These are phyloP conservation scores for Atkinsonella texensis DNA, from an alignment of 2,329 filamentous ascomycete genomes.

Conservation along the genomic window DNA sequence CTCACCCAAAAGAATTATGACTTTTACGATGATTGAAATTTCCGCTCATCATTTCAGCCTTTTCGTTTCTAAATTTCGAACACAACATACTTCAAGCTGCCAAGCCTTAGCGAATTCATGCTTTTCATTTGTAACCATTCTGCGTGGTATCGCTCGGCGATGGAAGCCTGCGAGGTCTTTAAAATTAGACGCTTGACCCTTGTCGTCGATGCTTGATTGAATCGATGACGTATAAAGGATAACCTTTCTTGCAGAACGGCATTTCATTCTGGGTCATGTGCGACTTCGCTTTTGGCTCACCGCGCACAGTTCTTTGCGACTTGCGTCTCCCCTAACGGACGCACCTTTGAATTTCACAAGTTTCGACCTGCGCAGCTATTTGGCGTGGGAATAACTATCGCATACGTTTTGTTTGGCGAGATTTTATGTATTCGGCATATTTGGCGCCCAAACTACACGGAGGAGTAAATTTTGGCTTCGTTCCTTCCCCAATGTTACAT, in stretches of 20 bases:
- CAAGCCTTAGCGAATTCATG: slow-evolving; percentile 4
- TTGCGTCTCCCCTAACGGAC: background rate
- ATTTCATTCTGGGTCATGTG: background rate
- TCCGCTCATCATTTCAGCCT: background rate
- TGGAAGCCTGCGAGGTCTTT: background rate
- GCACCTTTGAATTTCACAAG: background rate
- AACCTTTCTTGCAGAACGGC: background rate
- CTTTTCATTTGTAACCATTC: slow-evolving; percentile 3
- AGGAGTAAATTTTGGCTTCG: background rate
- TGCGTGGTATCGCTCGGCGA: background rate
- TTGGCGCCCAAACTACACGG: background rate
- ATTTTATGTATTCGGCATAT: background rate
- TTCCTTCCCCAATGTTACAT: background rate
- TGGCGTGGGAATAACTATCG: background rate
- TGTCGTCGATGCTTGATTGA: background rate
- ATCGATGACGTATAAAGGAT: background rate
- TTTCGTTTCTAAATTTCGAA: background rate
- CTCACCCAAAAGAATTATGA: slow-evolving; percentile 13
- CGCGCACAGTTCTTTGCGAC: background rate
- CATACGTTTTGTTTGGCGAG: background rate
- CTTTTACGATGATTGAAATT: slow-evolving; percentile 5
- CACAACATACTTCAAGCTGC: background rate
- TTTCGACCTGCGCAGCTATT: background rate
- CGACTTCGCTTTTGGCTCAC: background rate
- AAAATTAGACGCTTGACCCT: too few species aligned